phyloP scores from a whole-genome alignment of 2,329 filamentous ascomycete species.

The Dryadomyces sulphureus region DNA sequence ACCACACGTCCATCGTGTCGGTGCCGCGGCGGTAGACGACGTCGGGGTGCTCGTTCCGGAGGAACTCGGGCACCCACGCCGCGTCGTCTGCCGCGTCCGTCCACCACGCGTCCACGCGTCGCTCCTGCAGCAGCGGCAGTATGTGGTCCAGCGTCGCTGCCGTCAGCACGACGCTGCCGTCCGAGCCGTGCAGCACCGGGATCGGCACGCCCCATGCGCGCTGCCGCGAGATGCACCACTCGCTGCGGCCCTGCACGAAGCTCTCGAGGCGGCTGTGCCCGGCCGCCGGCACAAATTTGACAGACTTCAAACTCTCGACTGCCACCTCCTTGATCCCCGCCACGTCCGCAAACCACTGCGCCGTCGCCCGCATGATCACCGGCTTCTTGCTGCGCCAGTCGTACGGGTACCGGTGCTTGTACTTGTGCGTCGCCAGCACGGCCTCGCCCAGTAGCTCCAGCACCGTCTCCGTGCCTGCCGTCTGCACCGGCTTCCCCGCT shows the following conservation, averaged over 20 bases:
- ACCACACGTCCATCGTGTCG: slow-evolving; percentile 99
- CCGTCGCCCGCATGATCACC: slow-evolving; percentile 79
- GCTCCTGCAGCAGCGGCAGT: slow-evolving; percentile 58
- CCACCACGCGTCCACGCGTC: slow-evolving; percentile 91
- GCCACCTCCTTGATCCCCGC: slow-evolving; percentile 65
- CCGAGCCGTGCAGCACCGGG: slow-evolving; percentile 69
- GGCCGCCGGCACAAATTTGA: slow-evolving; percentile 64
- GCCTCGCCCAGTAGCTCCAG: slow-evolving; percentile 50
- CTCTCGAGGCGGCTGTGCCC: slow-evolving; percentile 65
- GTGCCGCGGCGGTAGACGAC: slow-evolving; percentile 56
- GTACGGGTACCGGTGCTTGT: slow-evolving; percentile 89
- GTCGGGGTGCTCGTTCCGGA: slow-evolving; percentile 27
- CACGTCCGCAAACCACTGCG: slow-evolving; percentile 96
- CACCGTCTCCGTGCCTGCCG: slow-evolving; percentile 26
- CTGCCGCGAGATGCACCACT: slow-evolving; percentile 97
- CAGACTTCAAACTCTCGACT: slow-evolving; percentile 51
- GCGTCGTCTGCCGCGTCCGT: slow-evolving; percentile 62
- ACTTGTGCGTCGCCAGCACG: slow-evolving; percentile 55
- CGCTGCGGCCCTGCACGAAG: slow-evolving; percentile 74
- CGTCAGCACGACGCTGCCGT: slow-evolving; percentile 63
- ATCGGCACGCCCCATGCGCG: slow-evolving; percentile 95
- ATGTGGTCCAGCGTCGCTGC: slow-evolving; percentile 72
- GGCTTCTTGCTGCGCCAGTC: slow-evolving; percentile 95
- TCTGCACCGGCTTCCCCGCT: slow-evolving; percentile 49
- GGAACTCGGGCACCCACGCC: slow-evolving; percentile 57